Percentiles rank a stretch among this genome's conserved stretches.
Conservation (phyloP, 306 rosid species). For the Amphicarpaea edgeworthii region DNA sequence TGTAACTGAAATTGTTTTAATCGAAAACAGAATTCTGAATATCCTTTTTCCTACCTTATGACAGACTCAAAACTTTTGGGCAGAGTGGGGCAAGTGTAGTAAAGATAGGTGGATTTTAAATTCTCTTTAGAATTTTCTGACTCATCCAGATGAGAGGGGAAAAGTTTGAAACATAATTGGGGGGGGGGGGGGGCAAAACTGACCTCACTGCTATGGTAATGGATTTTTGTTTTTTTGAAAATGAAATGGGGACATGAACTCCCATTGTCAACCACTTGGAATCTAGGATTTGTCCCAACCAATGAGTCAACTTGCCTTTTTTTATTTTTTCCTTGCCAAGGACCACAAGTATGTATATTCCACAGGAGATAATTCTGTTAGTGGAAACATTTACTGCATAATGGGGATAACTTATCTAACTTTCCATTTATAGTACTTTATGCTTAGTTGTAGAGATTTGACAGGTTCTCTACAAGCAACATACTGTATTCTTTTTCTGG, state of each 20-base stretch:
- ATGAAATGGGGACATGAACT: conserved; percentile 13
- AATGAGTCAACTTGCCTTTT: conserved; percentile 17
- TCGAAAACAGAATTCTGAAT: background rate
- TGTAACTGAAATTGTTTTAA: background rate
- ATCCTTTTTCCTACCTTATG: background rate
- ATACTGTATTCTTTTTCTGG: conserved; percentile 1
- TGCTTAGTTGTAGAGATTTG: conserved; percentile 2
- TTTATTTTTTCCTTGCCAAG: background rate
- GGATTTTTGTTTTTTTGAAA: background rate
- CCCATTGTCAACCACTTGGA: conserved; percentile 23
- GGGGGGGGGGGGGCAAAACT: conserved; percentile 24
- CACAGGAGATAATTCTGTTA: background rate
- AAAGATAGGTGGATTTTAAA: conserved; percentile 16
- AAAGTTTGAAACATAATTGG: conserved; percentile 16
- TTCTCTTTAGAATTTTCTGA: background rate
- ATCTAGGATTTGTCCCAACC: conserved; percentile 8
- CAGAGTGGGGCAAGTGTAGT: conserved; percentile 10
- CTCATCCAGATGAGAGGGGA: conserved; percentile 18
- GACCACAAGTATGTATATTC: background rate
- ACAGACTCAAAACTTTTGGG: background rate
- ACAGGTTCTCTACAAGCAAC: background rate
- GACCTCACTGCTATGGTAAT: background rate
- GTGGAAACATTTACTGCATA: background rate
- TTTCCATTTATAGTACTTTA: conserved; percentile 2
- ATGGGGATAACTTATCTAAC: background rate